Conservation (phyloP, 805 yeast species). For the Sugiyamaella qingdaonensis region DNA sequence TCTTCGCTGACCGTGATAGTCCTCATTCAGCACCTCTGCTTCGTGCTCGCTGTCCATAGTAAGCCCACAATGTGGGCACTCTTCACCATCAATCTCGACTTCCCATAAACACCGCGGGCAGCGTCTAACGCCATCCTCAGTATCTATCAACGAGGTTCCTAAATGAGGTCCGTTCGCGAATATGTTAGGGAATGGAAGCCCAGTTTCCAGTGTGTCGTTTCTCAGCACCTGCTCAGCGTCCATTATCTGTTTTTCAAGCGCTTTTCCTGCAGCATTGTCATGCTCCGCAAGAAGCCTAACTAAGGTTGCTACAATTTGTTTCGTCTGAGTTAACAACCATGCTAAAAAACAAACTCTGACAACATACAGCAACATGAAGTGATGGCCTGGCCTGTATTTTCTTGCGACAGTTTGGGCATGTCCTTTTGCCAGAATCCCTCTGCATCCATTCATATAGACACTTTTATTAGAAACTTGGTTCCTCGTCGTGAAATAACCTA, state of each 20-base stretch:
- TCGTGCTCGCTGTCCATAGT: slow-evolving; percentile 8
- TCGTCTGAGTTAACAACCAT: neutral
- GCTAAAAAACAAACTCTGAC: neutral
- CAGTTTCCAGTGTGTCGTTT: slow-evolving; percentile 32
- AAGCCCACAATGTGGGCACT: slow-evolving; percentile 54
- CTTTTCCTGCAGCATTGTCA: slow-evolving; percentile 1
- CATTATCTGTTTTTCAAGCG: slow-evolving; percentile 4
- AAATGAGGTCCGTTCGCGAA: slow-evolving; percentile 36
- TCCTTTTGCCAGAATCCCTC: slow-evolving; percentile 8
- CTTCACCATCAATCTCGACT: slow-evolving; percentile 55
- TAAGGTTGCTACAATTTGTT: slow-evolving; percentile 10
- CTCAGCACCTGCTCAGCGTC: slow-evolving; percentile 10
- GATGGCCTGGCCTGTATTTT: slow-evolving; percentile 12
- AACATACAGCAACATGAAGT: slow-evolving; percentile 11
- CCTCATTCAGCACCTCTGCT: slow-evolving; percentile 26
- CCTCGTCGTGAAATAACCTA: slow-evolving; percentile 4
- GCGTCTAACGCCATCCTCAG: slow-evolving; percentile 61
- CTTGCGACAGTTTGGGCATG: slow-evolving; percentile 26
- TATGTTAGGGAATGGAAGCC: slow-evolving; percentile 13
- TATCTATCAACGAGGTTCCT: slow-evolving; percentile 44
- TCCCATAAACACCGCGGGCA: slow-evolving; percentile 72
- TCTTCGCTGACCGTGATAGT: slow-evolving; percentile 48
- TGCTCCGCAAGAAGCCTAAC: slow-evolving; percentile 1
- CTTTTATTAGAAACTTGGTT: slow-evolving; percentile 2
- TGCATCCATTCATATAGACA: slow-evolving; percentile 32